A percentile compares a stretch with the other conserved stretches of the same genome.
Conservation (phyloP, 768 basidiomycete species). For the Hericium alpestre region DNA sequence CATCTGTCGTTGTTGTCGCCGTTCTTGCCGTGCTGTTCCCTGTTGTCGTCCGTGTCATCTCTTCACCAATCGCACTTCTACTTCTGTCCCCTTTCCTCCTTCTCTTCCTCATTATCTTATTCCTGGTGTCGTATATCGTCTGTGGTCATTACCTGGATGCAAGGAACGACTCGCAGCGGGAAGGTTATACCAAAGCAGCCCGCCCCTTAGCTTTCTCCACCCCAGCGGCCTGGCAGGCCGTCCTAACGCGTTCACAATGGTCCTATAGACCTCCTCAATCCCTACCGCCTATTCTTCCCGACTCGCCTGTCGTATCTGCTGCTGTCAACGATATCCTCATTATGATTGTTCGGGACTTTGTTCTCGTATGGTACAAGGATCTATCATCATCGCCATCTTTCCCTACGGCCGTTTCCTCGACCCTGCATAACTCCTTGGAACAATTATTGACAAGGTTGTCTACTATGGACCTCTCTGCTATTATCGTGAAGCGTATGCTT, state of each 20-base stretch:
- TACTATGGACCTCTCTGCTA: conserved; percentile 57
- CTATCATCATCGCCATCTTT: conserved; percentile 84
- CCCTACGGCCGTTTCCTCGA: conserved; percentile 69
- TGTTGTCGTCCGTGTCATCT: conserved; percentile 39
- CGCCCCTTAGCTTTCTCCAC: conserved; percentile 80
- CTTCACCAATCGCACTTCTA: conserved; percentile 56
- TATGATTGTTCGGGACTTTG: conserved; percentile 80
- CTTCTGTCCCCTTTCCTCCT: conserved; percentile 55
- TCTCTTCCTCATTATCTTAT: conserved; percentile 34
- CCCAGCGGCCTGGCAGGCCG: conserved; percentile 90
- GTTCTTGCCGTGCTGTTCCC: conserved; percentile 50
- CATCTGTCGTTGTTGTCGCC: conserved; percentile 46
- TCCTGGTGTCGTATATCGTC: conserved; percentile 26
- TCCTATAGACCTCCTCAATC: conserved; percentile 60
- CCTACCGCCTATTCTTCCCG: conserved; percentile 56
- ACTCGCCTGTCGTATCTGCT: conserved; percentile 55
- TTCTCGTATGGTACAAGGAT: conserved; percentile 79
- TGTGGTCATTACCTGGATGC: conserved; percentile 47
- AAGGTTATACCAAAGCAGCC: conserved; percentile 44
- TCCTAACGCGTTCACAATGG: conserved; percentile 84
- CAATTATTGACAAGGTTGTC: conserved; percentile 46
- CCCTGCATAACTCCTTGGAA: conserved; percentile 57
- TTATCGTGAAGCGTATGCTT: conserved; percentile 74
- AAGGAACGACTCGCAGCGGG: conserved; percentile 20
- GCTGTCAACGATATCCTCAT: conserved; percentile 70